These are phyloP conservation scores for Aspergillus vadensis DNA, from an alignment of 2,329 filamentous ascomycete genomes.

Conservation along the genomic window DNA sequence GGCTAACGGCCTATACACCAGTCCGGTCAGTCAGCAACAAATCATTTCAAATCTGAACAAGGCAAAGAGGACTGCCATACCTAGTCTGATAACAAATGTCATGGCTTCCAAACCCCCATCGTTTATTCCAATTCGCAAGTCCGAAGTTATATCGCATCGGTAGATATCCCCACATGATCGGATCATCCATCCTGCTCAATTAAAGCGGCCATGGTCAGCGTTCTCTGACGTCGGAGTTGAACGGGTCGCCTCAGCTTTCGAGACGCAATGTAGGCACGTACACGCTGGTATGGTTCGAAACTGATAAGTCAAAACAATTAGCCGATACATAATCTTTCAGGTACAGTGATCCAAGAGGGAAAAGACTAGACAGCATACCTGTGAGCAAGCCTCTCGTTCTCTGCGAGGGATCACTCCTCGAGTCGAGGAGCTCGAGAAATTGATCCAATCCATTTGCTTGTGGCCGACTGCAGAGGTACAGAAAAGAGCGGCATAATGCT, in stretches of 20 bases:
- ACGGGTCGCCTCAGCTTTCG: conserved; percentile 20
- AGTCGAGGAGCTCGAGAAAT: conserved; percentile 75
- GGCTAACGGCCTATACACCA: conserved; percentile 58
- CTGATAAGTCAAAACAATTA: conserved; percentile 46
- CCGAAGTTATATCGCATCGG: conserved; percentile 73
- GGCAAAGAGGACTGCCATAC: conserved; percentile 47
- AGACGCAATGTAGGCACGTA: conserved; percentile 57
- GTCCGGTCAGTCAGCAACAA: neutral
- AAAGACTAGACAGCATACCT: conserved; percentile 53
- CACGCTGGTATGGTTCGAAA: conserved; percentile 88
- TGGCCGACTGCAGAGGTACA: conserved; percentile 72
- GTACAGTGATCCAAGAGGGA: neutral
- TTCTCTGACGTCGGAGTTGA: conserved; percentile 18
- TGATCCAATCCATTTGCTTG: conserved; percentile 75
- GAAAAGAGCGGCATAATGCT: conserved; percentile 70
- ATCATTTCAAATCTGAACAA: neutral
- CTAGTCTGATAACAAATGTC: conserved; percentile 92
- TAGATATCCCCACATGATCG: conserved; percentile 87
- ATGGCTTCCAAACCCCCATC: conserved; percentile 89
- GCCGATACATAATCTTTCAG: neutral
- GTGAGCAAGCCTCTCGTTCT: conserved; percentile 80
- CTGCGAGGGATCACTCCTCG: conserved; percentile 64
- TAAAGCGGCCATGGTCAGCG: conserved; percentile 31
- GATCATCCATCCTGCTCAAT: conserved; percentile 78
- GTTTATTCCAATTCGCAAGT: conserved; percentile 65